phyloP scores from a whole-genome alignment of 331 rosid species.

The Quercus tomentella region DNA sequence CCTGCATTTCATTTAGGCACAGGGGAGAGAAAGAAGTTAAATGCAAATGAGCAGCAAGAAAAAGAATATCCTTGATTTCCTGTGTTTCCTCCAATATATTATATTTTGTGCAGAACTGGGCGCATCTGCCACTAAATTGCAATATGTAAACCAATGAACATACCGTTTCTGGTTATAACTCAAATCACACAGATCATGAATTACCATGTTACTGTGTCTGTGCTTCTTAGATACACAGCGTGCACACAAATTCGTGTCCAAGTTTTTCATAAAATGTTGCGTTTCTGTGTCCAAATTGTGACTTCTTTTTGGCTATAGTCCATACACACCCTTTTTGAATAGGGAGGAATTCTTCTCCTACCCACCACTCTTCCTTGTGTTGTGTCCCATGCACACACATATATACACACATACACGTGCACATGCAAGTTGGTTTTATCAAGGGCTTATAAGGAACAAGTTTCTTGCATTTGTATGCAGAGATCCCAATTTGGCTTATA shows the following conservation, averaged over 20 bases:
- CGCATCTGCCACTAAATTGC: background rate
- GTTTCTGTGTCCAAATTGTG: no score
- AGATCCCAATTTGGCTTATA: background rate
- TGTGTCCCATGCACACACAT: background rate
- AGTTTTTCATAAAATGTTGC: no score
- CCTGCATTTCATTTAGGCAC: constrained; percentile 44
- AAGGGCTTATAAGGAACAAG: background rate
- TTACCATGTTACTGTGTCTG: no score
- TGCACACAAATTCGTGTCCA: no score
- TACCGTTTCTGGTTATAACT: background rate
- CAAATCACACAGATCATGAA: background rate
- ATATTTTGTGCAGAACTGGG: background rate
- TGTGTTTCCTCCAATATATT: no score
- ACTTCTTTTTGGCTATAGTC: no score
- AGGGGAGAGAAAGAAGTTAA: background rate
- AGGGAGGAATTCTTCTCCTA: no score
- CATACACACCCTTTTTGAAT: no score
- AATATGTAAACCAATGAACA: background rate
- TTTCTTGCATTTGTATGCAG: background rate
- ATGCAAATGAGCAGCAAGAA: background rate
- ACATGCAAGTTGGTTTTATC: background rate
- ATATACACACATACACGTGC: background rate
- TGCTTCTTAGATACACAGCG: background rate
- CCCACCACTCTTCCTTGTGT: no score
- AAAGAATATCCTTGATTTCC: background rate